Evolutionary conservation across 805 yeast genomes (phyloP).

Genomic region (Pachysolen tannophilus): DNA sequence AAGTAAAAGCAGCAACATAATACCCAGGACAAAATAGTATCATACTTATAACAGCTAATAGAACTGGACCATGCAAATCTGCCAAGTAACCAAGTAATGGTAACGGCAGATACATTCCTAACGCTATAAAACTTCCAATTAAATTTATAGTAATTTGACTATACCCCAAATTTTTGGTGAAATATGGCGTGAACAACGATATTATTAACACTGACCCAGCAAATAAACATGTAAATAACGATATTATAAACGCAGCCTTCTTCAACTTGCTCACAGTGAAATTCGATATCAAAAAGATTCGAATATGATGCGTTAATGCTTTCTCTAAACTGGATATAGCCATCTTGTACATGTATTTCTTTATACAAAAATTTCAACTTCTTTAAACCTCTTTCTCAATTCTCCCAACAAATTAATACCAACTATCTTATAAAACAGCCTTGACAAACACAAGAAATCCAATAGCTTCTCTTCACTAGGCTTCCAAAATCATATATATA

Average conservation of each 20-base stretch:
- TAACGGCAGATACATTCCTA: conserved; percentile 80
- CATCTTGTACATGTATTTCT: too few species aligned
- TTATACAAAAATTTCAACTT: too few species aligned
- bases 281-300: conserved; percentile 31
- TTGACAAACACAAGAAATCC: too few species aligned
- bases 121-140: conserved; percentile 63
- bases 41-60: conserved; percentile 55
- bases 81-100: conserved; percentile 79
- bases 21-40: conserved; percentile 65
- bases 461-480: too few species aligned
- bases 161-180: conserved; percentile 51
- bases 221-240: conserved; percentile 58
- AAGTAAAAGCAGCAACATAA: conserved; percentile 34
- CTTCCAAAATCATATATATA: too few species aligned
- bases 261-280: conserved; percentile 36
- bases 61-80: conserved; percentile 78
- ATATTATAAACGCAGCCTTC: conserved; percentile 43
- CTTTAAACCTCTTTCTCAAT: too few species aligned
- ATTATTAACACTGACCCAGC: conserved; percentile 81
- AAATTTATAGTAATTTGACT: conserved; percentile 59
- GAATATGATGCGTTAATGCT: conserved; percentile 34
- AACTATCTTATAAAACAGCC: too few species aligned
- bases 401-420: too few species aligned
- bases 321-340: conserved; percentile 27
- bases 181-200: conserved; percentile 68